phyloP scores from a whole-genome alignment of 352 stramenopile genomes.

The Hyaloperonospora arabidopsidis region DNA sequence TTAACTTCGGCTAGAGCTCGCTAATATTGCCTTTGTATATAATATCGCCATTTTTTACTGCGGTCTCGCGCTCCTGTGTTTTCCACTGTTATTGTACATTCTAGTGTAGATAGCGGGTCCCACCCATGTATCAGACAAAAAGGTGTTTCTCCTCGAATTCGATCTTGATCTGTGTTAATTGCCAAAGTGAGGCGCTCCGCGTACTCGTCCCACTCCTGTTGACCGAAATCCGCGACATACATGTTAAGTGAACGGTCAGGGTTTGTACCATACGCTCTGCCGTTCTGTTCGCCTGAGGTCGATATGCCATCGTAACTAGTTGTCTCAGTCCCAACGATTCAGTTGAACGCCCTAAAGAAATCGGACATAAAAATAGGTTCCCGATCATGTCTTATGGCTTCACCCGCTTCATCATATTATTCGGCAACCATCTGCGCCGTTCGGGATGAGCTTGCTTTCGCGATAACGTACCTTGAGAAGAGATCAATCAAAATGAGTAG shows the following conservation, averaged over 20 bases:
- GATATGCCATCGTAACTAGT: background rate
- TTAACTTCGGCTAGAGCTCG: background rate
- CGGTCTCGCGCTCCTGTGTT: too few relatives aligned
- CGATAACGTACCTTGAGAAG: slow-evolving; percentile 3
- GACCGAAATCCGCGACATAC: background rate
- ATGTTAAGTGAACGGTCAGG: background rate
- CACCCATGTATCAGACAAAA: too few relatives aligned
- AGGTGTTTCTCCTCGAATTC: too few relatives aligned
- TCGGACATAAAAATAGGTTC: background rate
- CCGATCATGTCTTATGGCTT: background rate
- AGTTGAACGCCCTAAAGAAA: background rate
- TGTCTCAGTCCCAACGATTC: background rate
- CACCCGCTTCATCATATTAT: slow-evolving; percentile 15
- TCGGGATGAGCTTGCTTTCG: background rate
- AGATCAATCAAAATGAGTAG: slow-evolving; percentile 6
- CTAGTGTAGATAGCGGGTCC: too few relatives aligned
- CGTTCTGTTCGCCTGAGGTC: background rate
- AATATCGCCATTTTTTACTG: slow-evolving; percentile 2
- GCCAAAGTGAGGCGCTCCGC: background rate
- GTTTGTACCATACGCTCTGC: background rate
- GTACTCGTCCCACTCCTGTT: background rate
- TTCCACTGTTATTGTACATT: too few relatives aligned
- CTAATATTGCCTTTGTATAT: slow-evolving; percentile 9
- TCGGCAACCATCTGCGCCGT: background rate
- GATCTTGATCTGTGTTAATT: background rate